These are phyloP conservation scores for Xylaria telfairii DNA, from an alignment of 495 filamentous ascomycete species.

Conservation along the genomic window DNA sequence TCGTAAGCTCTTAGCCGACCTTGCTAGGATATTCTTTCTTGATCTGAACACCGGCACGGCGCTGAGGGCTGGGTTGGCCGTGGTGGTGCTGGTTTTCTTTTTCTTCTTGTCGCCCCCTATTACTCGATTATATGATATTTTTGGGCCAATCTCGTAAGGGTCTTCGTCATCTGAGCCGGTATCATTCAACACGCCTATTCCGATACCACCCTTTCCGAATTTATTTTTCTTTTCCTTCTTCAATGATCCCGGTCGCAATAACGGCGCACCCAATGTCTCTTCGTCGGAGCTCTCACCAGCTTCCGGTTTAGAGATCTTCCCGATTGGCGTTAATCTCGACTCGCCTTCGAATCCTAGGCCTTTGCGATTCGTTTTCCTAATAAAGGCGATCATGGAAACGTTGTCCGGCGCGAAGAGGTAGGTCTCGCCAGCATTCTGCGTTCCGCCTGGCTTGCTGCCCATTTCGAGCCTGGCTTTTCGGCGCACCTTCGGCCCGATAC, in stretches of 20 bases:
- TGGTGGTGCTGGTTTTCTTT: slow-evolving; percentile 61
- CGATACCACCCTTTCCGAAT: slow-evolving; percentile 69
- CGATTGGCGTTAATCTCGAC: slow-evolving; percentile 52
- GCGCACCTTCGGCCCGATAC: slow-evolving; percentile 87
- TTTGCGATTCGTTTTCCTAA: slow-evolving; percentile 77
- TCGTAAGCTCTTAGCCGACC: slow-evolving; percentile 62
- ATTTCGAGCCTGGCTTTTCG: slow-evolving; percentile 72
- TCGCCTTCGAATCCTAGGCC: slow-evolving; percentile 84
- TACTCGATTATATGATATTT: slow-evolving; percentile 84
- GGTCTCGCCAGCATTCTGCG: slow-evolving; percentile 53
- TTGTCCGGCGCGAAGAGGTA: slow-evolving; percentile 93
- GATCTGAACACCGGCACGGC: slow-evolving; percentile 80
- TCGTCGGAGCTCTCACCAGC: slow-evolving; percentile 59
- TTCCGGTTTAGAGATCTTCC: slow-evolving; percentile 24
- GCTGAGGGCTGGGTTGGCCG: slow-evolving; percentile 67
- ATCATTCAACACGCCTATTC: slow-evolving; percentile 90
- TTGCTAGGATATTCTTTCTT: slow-evolving; percentile 68
- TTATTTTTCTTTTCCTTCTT: slow-evolving; percentile 58
- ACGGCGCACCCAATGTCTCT: slow-evolving; percentile 46
- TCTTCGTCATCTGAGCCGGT: slow-evolving; percentile 98
- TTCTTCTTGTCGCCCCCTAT: slow-evolving; percentile 89
- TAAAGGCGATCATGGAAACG: slow-evolving; percentile 74
- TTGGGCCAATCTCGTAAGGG: slow-evolving; percentile 88
- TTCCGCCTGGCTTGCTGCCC: slow-evolving; percentile 45
- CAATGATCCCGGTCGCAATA: slow-evolving; percentile 33